Evolutionary conservation across 805 yeast species (phyloP), one percentile per base, ranked within the genome.

Genomic region (Metschnikowia drakensbergensis): DNA sequence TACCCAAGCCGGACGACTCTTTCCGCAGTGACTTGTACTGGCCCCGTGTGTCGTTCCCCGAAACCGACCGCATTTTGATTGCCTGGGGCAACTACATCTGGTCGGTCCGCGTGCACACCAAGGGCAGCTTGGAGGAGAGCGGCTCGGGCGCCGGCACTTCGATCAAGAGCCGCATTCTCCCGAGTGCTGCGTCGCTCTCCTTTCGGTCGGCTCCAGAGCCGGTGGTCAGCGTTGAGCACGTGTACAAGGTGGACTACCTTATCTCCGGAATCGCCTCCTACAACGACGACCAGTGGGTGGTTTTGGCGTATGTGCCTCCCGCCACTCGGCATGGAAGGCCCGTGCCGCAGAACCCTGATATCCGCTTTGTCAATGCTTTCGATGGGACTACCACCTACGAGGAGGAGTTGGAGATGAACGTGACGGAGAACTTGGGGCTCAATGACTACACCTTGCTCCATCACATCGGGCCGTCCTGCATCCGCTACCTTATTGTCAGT

Each of bases 21-120:
- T 83, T 73, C 4, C 71, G 91, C 23, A 83, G 95, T 2, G 97
- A 89, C 54, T 65, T 91, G 33, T 88, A 85, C 58, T 83, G 94
- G 82, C 97, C 98, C 0, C 77, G 86, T 42, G 77, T 87, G 3
- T 81, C 80, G 48, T 75, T 76, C 46, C 81, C 84, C 0, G 95
- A 84, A 57, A 67, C 75, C 2, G 86, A 84, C 59, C 65, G 87
- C 51, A 69, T 89, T 8, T 65, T 87, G 1, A 75, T 94, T 26
- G 96, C 91, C 0, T 94, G 98, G 98, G 86, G 82, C 3, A 76
- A 81, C 52, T 78, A 82, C 53, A 72, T 92, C 3, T 91, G 96
- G 95, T 69, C 77, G 22, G 66, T 89, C 33, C 74, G 82, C 50
- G 66, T 82, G 6, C 40, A 49, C 37, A 31, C 47, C 17, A 49